Conservation (phyloP, 352 stramenopile genomes). For the Globisporangium viniferum region DNA sequence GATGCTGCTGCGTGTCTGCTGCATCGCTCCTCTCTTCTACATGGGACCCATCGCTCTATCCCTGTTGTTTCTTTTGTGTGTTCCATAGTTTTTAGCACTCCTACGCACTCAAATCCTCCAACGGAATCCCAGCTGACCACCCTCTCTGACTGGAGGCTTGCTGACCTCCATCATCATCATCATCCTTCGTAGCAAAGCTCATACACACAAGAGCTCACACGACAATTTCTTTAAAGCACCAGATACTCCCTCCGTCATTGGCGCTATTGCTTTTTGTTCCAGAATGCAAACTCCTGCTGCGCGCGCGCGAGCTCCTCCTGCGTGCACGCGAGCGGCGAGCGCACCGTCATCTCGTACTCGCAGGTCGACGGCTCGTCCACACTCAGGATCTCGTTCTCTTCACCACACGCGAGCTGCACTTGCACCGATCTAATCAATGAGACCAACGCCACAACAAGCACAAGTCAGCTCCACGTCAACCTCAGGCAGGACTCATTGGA, state of each 20-base stretch:
- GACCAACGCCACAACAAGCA: not conserved
- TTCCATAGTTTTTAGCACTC: not conserved
- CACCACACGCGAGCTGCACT: slow-evolving; percentile 79
- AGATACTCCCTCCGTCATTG: not conserved
- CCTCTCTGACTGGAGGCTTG: not conserved
- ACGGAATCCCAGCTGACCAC: not conserved
- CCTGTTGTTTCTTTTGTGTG: not conserved
- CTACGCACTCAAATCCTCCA: not conserved
- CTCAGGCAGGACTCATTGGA: no score
- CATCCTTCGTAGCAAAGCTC: no score
- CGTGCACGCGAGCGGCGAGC: slow-evolving; percentile 61
- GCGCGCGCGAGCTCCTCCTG: slow-evolving; percentile 37
- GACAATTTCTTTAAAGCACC: no score
- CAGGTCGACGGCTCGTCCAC: slow-evolving; percentile 93
- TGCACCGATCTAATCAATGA: slow-evolving; percentile 40
- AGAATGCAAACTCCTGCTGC: slow-evolving; percentile 51
- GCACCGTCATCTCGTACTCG: slow-evolving; percentile 87
- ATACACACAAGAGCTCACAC: no score
- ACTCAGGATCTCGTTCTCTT: slow-evolving; percentile 76
- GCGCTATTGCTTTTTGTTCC: slow-evolving; percentile 18
- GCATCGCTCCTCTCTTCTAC: no score
- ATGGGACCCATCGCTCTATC: not conserved
- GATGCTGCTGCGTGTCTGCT: no score
- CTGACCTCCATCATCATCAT: not conserved
- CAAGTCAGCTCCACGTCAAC: not conserved